Conservation (phyloP, 2,329 filamentous ascomycete genomes). For the Dothideomycetidae sp. region DNA sequence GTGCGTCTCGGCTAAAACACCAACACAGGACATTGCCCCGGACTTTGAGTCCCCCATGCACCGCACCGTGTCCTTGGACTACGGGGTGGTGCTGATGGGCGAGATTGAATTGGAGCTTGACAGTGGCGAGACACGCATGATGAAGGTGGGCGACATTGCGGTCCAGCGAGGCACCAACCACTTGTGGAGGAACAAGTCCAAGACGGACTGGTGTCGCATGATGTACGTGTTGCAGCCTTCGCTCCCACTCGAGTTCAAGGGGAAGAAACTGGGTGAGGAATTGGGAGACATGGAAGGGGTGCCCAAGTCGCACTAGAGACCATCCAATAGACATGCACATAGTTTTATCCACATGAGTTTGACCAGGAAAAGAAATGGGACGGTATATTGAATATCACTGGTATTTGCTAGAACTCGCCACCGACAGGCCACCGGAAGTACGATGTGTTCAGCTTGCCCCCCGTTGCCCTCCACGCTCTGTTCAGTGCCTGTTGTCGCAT, state of each 20-base stretch:
- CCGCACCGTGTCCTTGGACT: constrained; percentile 26
- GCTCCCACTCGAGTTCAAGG: constrained; percentile 7
- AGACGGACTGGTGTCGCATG: constrained; percentile 14
- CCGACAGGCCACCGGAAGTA: constrained; percentile 40
- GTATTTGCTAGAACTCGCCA: too few relatives aligned
- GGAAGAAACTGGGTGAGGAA: constrained; percentile 10
- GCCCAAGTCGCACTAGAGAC: too few relatives aligned
- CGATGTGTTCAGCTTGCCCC: constrained; percentile 35
- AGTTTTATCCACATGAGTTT: too few relatives aligned
- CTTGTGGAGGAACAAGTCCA: constrained; percentile 15
- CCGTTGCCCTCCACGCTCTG: constrained; percentile 37
- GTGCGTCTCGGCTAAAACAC: too few relatives aligned
- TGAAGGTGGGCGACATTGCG: constrained; percentile 24
- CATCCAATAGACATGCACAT: too few relatives aligned
- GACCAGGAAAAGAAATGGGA: too few relatives aligned
- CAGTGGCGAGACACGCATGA: constrained; percentile 21
- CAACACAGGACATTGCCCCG: constrained; percentile 23
- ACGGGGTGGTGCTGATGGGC: constrained; percentile 26
- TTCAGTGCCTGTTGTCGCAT: constrained; percentile 26
- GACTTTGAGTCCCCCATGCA: constrained; percentile 24
- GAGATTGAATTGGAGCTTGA: constrained; percentile 25
- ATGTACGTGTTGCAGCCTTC: constrained; percentile 11
- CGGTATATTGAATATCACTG: too few relatives aligned
- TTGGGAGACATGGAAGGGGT: constrained; percentile 17
- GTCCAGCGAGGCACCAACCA: constrained; percentile 18